phyloP scores from a whole-genome alignment of 2,329 filamentous ascomycete species.

The Conoideocrella luteorostrata region DNA sequence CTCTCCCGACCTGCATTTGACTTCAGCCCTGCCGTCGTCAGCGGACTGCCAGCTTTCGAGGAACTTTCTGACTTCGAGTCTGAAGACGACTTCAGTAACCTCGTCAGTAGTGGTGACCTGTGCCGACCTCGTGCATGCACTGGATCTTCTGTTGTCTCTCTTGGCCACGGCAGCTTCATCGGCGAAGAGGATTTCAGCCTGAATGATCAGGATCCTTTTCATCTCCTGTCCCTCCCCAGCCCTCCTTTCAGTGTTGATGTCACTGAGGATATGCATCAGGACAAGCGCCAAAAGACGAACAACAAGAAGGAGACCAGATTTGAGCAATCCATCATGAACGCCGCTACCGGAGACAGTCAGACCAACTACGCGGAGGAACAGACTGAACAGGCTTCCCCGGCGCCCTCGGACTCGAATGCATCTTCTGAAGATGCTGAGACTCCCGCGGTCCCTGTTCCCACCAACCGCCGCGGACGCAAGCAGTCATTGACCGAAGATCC shows the following conservation, averaged over 20 bases:
- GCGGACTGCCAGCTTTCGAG: conserved; percentile 69
- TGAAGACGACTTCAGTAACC: conserved; percentile 72
- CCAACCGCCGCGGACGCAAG: conserved; percentile 92
- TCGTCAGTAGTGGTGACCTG: conserved; percentile 60
- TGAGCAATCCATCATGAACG: conserved; percentile 37
- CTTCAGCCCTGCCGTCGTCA: conserved; percentile 42
- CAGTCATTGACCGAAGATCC: conserved; percentile 97
- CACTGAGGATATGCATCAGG: conserved; percentile 39
- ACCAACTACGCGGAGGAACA: conserved; percentile 29
- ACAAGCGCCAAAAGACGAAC: conserved; percentile 52
- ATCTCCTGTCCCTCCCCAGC: conserved; percentile 56
- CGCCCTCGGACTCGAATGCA: conserved; percentile 31
- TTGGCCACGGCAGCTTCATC: conserved; percentile 72
- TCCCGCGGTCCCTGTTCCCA: conserved; percentile 47
- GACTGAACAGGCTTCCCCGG: conserved; percentile 28
- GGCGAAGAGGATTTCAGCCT: conserved; percentile 71
- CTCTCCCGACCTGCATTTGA: conserved; percentile 41
- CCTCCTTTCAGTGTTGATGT: conserved; percentile 38
- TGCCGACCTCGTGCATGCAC: conserved; percentile 65
- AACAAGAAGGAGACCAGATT: conserved; percentile 37
- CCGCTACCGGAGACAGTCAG: conserved; percentile 26
- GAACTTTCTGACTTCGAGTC: conserved; percentile 86
- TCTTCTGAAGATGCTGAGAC: conserved; percentile 35
- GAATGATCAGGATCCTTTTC: conserved; percentile 59
- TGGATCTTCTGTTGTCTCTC: conserved; percentile 59